phyloP scores from a whole-genome alignment of 1,284 basidiomycete species.

The Leucoagaricus sp. region DNA sequence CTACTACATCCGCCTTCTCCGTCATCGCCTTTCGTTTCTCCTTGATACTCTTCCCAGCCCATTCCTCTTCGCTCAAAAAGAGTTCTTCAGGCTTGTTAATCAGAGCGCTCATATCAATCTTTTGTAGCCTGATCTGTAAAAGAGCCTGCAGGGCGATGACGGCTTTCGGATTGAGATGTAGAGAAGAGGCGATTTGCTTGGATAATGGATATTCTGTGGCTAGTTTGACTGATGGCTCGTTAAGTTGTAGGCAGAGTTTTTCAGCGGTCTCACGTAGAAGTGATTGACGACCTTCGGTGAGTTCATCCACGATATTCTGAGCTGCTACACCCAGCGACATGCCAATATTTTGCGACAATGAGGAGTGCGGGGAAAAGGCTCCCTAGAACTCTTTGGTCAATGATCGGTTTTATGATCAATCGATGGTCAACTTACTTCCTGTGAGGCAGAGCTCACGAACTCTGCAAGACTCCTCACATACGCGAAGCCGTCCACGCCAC shows the following conservation, averaged over 20 bases:
- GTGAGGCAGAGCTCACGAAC: conserved; percentile 44
- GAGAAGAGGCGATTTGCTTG: conserved; percentile 42
- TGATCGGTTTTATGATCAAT: conserved; percentile 3
- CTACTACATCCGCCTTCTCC: conserved; percentile 24
- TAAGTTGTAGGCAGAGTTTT: conserved; percentile 24
- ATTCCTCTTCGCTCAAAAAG: conserved; percentile 61
- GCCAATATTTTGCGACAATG: conserved; percentile 29
- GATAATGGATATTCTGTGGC: conserved; percentile 24
- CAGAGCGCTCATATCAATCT: conserved; percentile 68
- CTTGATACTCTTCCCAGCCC: conserved; percentile 49
- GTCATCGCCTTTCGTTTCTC: conserved; percentile 27
- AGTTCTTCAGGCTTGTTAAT: conserved; percentile 64
- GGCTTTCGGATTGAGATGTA: conserved; percentile 44
- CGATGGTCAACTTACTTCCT: conserved; percentile 21
- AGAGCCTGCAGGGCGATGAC: conserved; percentile 43
- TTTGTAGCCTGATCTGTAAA: conserved; percentile 43
- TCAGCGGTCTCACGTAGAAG: conserved; percentile 39
- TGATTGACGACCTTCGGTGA: conserved; percentile 59
- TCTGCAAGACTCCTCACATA: conserved; percentile 75
- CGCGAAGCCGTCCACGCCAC: conserved; percentile 70
- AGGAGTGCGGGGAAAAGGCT: background rate
- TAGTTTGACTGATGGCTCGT: conserved; percentile 9
- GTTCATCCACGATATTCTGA: conserved; percentile 57
- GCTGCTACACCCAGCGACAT: conserved; percentile 59
- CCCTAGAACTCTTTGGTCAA: conserved; percentile 2